These are phyloP conservation scores for Berberis thunbergii DNA, from an alignment of 164 flowering plant species.

Conservation along the genomic window DNA sequence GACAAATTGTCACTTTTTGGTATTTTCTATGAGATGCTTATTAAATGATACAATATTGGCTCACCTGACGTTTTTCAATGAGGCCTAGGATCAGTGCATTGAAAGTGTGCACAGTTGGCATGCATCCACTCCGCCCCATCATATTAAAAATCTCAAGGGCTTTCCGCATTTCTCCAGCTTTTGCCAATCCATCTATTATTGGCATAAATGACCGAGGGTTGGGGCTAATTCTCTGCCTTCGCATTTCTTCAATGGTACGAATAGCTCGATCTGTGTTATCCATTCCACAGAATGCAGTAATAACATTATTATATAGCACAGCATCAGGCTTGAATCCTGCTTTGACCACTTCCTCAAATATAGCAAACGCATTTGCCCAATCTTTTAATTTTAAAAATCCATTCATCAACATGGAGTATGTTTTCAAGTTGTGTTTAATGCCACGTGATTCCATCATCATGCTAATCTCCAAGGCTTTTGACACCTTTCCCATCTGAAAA, in stretches of 20 bases:
- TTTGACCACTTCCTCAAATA: constrained; percentile 73
- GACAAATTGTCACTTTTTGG: too few species aligned
- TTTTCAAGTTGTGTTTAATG: constrained; percentile 86
- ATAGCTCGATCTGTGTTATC: constrained; percentile 93
- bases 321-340: constrained; percentile 89
- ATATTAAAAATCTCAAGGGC: constrained; percentile 73
- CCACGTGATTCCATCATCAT: constrained; percentile 64
- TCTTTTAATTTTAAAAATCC: constrained; percentile 81
- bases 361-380: constrained; percentile 93
- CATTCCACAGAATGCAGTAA: constrained; percentile 93
- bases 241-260: constrained; percentile 71
- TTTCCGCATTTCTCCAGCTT: constrained; percentile 65
- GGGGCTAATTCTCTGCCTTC: constrained; percentile 64
- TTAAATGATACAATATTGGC: neutral
- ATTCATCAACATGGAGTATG: constrained; percentile 91
- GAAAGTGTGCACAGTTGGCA: constrained; percentile 84
- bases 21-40: too few species aligned
- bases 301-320: constrained; percentile 83
- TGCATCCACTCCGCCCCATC: constrained; percentile 90
- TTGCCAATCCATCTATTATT: constrained; percentile 81
- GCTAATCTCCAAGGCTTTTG: constrained; percentile 84
- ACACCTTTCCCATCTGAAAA: constrained; percentile 72
- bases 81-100: constrained; percentile 86
- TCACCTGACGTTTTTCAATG: constrained; percentile 84
- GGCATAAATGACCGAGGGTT: constrained; percentile 88